Conservation (phyloP, 2,329 filamentous ascomycete species). For the Ceratocystis papillata region DNA sequence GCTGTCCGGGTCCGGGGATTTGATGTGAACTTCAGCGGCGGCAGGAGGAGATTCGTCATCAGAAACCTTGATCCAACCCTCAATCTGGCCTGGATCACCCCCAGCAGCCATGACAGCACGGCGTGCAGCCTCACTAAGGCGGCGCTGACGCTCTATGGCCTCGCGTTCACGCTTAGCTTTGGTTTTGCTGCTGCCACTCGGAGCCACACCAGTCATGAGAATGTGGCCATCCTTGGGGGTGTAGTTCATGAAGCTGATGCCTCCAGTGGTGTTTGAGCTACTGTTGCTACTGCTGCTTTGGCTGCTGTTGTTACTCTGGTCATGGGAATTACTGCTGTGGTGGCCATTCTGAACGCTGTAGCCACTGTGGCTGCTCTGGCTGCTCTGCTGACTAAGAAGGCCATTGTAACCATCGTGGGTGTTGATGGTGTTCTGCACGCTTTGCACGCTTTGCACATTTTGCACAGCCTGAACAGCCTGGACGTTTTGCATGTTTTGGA, state of each 20-base stretch:
- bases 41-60: neutral
- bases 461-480: too few species aligned
- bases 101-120: neutral
- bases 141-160: slow-evolving; percentile 43
- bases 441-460: too few species aligned
- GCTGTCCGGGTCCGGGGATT: too few species aligned
- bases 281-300: slow-evolving; percentile 25
- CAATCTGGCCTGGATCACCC: neutral
- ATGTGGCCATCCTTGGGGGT: slow-evolving; percentile 67
- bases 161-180: slow-evolving; percentile 88
- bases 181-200: slow-evolving; percentile 83
- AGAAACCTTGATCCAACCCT: neutral
- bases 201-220: slow-evolving; percentile 82
- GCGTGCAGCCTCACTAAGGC: slow-evolving; percentile 51
- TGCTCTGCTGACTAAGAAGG: too few species aligned
- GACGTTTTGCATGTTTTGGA: too few species aligned
- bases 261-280: slow-evolving; percentile 28
- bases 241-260: slow-evolving; percentile 67
- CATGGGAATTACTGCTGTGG: too few species aligned
- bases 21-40: too few species aligned
- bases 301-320: neutral
- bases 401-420: neutral
- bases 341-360: too few species aligned
- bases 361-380: too few species aligned
- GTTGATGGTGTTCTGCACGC: neutral